phyloP scores from a whole-genome alignment of 2,329 filamentous ascomycete species.

The Grosmannia clavigera region DNA sequence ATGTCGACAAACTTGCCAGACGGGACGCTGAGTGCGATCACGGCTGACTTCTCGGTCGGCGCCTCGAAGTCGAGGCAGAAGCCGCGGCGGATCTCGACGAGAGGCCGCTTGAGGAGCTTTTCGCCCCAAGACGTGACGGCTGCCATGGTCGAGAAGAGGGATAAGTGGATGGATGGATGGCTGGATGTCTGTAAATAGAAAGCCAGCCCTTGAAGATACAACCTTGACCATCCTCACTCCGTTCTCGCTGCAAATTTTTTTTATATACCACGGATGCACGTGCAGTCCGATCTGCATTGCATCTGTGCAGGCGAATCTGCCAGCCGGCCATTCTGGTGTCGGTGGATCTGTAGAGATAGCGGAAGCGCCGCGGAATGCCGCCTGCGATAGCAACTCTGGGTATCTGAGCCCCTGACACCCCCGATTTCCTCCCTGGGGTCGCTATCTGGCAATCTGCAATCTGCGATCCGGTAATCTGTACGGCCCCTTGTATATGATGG shows the following conservation, averaged over 20 bases:
- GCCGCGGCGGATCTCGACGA: constrained; percentile 3
- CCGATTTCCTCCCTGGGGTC: neutral
- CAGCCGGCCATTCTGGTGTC: too few species aligned
- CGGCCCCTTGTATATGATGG: neutral
- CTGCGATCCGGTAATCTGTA: neutral
- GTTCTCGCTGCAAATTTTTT: too few species aligned
- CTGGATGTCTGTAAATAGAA: neutral
- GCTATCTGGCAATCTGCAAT: neutral
- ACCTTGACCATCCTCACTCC: too few species aligned
- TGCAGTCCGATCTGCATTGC: too few species aligned
- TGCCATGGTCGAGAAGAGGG: neutral
- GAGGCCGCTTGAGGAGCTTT: constrained; percentile 1
- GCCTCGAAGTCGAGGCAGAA: neutral
- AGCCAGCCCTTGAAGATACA: neutral
- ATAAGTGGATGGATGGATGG: neutral
- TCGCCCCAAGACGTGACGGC: neutral
- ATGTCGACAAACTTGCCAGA: constrained; percentile 6
- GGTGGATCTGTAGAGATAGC: neutral
- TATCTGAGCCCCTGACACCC: neutral
- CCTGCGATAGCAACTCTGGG: neutral
- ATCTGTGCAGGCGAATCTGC: too few species aligned
- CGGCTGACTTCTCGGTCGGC: neutral
- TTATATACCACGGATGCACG: too few species aligned
- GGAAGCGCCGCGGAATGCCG: neutral
- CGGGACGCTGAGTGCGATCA: constrained; percentile 2